Evolutionary conservation across 2,329 filamentous ascomycete species (phyloP), one percentile per base, ranked within the genome.

Genomic region (Elsinoe australis): DNA sequence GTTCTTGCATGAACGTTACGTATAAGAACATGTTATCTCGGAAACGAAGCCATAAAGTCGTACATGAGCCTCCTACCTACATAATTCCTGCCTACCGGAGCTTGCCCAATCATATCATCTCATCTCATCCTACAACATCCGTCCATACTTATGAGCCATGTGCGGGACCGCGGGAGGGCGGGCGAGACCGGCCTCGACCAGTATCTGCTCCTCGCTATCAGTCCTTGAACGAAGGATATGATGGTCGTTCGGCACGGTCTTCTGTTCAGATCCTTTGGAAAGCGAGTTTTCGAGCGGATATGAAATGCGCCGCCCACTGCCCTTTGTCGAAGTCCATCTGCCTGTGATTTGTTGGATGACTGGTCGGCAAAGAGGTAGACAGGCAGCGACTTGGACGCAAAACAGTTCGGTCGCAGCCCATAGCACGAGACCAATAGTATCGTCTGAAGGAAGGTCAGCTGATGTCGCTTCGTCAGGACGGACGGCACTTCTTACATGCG

Each of bases 401-500:
- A 41, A 41, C 21, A 41, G 36, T 24, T 41, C 36, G 15, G 36
- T 41, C 3, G 36, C 36, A n/a, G 36, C 36, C 36, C 36, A 41
- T 2, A 41, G 17, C 8, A 41, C 36, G 3, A 41, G 36, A 5
- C 36, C 36, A 15, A 41, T 41, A 2, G 36, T 41, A 15, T 41
- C 36, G 17, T 41, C 36, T 41, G 22, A 4, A 14, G 15, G 8
- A 3, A 41, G 12, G 36, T 41, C 36, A 41, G 36, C 21, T n/a
- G 4, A 28, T 26, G 12, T n/a, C 17, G 3, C 7, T n/a, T 26
- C 19, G 6, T 17, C 22, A 14, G 10, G 21, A 7, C 3, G 5
- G 18, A 4, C 4, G 9, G 5, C 14, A 15, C 12, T 15, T 35
- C 19, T 36, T 35, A 51, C 52, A 59, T 24, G 61, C 59, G 42